phyloP scores from a whole-genome alignment of 208 protist species.

The Trypanosoma avium region DNA sequence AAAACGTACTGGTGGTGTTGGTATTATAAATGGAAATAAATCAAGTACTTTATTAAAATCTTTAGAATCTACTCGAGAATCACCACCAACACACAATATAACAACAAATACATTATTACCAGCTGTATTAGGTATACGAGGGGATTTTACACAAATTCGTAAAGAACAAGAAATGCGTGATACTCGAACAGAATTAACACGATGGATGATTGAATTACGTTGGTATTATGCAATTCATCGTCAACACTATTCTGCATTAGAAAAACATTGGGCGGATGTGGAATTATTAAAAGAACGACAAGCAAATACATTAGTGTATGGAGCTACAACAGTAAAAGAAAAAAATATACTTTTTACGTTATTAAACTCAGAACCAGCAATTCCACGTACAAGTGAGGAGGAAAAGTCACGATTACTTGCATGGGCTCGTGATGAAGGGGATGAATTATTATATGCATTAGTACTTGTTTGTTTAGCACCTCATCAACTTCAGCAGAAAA shows the following conservation, averaged over 20 bases:
- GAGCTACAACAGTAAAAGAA: constrained; percentile 68
- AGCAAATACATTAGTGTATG: constrained; percentile 61
- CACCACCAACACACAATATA: not conserved
- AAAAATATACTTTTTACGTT: constrained; percentile 56
- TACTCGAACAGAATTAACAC: constrained; percentile 64
- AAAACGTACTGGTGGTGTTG: not conserved
- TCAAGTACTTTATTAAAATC: constrained; percentile 2
- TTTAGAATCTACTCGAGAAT: not conserved
- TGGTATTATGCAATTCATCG: constrained; percentile 56
- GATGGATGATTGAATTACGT: constrained; percentile 48
- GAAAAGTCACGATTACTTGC: constrained; percentile 54
- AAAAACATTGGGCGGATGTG: constrained; percentile 57
- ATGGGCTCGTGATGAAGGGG: constrained; percentile 34
- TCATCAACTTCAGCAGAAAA: constrained; percentile 33
- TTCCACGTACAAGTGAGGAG: constrained; percentile 46
- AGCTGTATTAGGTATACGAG: not conserved
- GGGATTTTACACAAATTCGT: constrained; percentile 9
- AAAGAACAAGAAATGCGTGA: constrained; percentile 45
- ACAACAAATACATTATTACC: not conserved
- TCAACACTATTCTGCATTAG: constrained; percentile 38
- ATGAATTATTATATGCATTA: constrained; percentile 44
- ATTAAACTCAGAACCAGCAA: constrained; percentile 46
- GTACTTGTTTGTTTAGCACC: constrained; percentile 58
- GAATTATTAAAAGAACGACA: constrained; percentile 60
- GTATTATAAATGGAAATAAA: not conserved